Evolutionary conservation across 352 stramenopile species (phyloP).

Genomic region (Globisporangium mamillatum): DNA sequence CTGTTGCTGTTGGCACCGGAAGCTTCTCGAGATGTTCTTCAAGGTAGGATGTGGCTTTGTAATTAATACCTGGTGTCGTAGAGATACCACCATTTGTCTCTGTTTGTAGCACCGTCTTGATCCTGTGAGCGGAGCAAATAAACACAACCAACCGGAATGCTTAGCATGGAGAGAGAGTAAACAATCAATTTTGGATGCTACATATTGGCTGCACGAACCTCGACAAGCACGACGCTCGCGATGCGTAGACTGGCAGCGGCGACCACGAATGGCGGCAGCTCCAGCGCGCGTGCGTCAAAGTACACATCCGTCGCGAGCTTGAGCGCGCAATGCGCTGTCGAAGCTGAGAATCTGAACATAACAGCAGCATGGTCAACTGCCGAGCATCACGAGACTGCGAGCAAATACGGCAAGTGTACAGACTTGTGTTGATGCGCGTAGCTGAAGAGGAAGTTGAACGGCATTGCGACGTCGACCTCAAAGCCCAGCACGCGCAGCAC

Average conservation of each 20-base stretch:
- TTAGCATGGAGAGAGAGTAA: too few species aligned
- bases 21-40: not conserved
- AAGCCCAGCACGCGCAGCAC: conserved; percentile 46
- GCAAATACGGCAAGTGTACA: not conserved
- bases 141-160: too few species aligned
- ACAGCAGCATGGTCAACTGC: not conserved
- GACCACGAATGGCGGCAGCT: conserved; percentile 27
- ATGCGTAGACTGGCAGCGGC: conserved; percentile 31
- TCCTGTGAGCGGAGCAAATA: not conserved
- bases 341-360: conserved; percentile 23
- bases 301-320: conserved; percentile 37
- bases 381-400: not conserved
- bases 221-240: conserved; percentile 19
- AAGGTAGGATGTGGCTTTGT: not conserved
- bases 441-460: conserved; percentile 33
- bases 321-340: conserved; percentile 35
- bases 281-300: conserved; percentile 22
- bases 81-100: conserved; percentile 47
- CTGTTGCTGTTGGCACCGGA: not conserved
- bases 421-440: conserved; percentile 30
- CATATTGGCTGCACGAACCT: conserved; percentile 13
- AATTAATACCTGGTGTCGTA: conserved; percentile 40
- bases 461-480: conserved; percentile 41
- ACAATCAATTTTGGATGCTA: not conserved
- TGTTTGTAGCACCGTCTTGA: not conserved